A percentile compares a stretch with the other conserved stretches of the same genome.
phyloP scores from a whole-genome alignment of 805 yeast species.

The Scheffersomyces lignosus region DNA sequence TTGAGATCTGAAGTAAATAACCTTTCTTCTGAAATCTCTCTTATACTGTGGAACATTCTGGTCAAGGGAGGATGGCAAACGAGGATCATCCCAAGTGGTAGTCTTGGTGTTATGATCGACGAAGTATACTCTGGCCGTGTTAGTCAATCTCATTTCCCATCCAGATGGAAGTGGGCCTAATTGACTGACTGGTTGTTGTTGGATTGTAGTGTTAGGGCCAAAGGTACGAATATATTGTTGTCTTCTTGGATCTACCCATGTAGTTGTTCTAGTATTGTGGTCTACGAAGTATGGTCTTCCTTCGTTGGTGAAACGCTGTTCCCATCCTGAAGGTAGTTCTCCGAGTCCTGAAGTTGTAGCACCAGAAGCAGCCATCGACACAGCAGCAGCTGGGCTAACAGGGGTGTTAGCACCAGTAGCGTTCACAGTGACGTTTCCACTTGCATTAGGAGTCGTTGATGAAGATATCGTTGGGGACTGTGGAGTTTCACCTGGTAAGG shows the following conservation, averaged over 20 bases:
- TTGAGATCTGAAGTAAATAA: slow-evolving; percentile 96
- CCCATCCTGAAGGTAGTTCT: slow-evolving; percentile 99
- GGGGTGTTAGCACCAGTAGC: slow-evolving; percentile 47
- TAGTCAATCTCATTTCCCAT: slow-evolving; percentile 99
- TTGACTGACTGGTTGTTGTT: slow-evolving; percentile 97
- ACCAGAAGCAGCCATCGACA: slow-evolving; percentile 70
- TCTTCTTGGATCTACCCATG: slow-evolving; percentile 99
- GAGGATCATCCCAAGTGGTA: slow-evolving; percentile 99
- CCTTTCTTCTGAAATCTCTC: slow-evolving; percentile 97
- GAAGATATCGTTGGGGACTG: slow-evolving; percentile 37
- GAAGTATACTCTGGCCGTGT: slow-evolving; percentile 96
- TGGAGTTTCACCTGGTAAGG: slow-evolving; percentile 68
- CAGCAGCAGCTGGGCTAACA: slow-evolving; percentile 67
- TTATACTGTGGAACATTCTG: slow-evolving; percentile 99
- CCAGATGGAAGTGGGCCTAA: slow-evolving; percentile 98
- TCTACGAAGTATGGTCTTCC: slow-evolving; percentile 98
- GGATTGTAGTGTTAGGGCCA: slow-evolving; percentile 88
- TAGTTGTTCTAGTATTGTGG: slow-evolving; percentile 98
- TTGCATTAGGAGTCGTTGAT: slow-evolving; percentile 22
- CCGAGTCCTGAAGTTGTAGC: slow-evolving; percentile 95
- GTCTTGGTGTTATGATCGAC: slow-evolving; percentile 99
- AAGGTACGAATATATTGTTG: slow-evolving; percentile 96
- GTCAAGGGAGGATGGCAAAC: slow-evolving; percentile 94
- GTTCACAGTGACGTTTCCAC: slow-evolving; percentile 49
- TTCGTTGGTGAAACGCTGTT: slow-evolving; percentile 95